Base-by-base conservation (phyloP, 1,139 yeast species). In the Suhomyces bolitotheri region DNA sequence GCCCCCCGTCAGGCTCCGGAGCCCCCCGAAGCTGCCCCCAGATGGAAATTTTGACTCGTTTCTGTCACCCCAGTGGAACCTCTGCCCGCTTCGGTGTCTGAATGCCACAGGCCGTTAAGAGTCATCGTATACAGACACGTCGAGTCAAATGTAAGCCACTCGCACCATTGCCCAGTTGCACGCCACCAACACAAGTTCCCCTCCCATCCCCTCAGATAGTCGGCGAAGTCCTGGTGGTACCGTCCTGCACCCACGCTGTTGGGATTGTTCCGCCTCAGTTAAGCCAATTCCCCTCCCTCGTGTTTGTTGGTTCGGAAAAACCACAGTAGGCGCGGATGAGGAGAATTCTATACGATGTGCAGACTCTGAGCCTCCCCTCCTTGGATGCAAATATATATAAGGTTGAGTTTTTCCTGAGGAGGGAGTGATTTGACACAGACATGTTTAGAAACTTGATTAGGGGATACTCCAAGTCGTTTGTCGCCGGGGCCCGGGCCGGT, bases 361-460 rank as follows among this genome's bases (percentile, higher is more conserved):
- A n/a, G n/a, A n/a, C n/a, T n/a, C n/a, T n/a, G n/a, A n/a, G 36
- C 34, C 43, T 41, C 45, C 45, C 45, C 45, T 41, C 45, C 29
- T 25, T 41, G 36, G 41, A 29, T 37, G 34, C 39, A 29, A 33
- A 29, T 10, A 13, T 29, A 27, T 28, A 33, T 28, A 33, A 27
- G 31, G 9, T 22, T 20, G 4, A 7, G 11, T 25, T 9, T 16
- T 9, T 17, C 20, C 5, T 28, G 15, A 16, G 15, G 9, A 15
- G n/a, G n/a, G n/a, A n/a, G n/a, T n/a, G n/a, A n/a, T n/a, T n/a
- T n/a, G n/a, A n/a, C n/a, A 10, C 34, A 22, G 34, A 33, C 34
- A 45, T 46, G 50, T 36, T 46, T 25, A 46, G 41, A 33, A 34
- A 37, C 16, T 36, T 36, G 28, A 25, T 36, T 29, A 36, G 32